A percentile compares a stretch with the other conserved stretches of the same genome.
Conservation (phyloP, 352 stramenopile genomes). For the Globisporangium polare region DNA sequence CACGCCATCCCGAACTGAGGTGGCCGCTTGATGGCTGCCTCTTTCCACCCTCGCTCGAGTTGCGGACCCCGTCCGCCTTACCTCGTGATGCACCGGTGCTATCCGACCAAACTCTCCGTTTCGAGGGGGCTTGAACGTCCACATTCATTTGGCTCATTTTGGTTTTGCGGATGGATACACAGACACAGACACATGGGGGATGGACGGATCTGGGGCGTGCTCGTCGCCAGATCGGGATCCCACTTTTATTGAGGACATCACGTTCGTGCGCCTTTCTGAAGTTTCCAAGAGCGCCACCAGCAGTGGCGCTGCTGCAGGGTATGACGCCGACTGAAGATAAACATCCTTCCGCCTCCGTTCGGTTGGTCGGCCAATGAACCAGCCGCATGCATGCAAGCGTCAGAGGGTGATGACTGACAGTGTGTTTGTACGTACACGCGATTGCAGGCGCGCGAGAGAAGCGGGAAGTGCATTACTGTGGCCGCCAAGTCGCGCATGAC, state of each 20-base stretch:
- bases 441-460: slow-evolving; percentile 4
- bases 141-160: not conserved
- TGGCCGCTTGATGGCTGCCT: not conserved
- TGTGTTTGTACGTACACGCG: slow-evolving; percentile 3
- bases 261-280: not conserved
- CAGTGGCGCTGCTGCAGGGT: no score
- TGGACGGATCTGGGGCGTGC: not conserved
- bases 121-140: not conserved
- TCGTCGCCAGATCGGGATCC: slow-evolving; percentile 12
- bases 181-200: not conserved
- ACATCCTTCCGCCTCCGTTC: not conserved
- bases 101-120: not conserved
- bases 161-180: not conserved
- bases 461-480: not conserved
- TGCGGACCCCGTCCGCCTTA: not conserved
- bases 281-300: not conserved
- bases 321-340: not conserved
- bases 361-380: not conserved
- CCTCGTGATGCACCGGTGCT: not conserved
- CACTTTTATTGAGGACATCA: slow-evolving; percentile 9
- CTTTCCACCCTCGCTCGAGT: not conserved
- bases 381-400: not conserved
- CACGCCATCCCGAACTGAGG: not conserved
- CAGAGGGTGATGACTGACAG: not conserved
- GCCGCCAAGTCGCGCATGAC: slow-evolving; percentile 8